Base-by-base conservation (phyloP, 768 basidiomycete genomes). In the Lactarius hatsudake region DNA sequence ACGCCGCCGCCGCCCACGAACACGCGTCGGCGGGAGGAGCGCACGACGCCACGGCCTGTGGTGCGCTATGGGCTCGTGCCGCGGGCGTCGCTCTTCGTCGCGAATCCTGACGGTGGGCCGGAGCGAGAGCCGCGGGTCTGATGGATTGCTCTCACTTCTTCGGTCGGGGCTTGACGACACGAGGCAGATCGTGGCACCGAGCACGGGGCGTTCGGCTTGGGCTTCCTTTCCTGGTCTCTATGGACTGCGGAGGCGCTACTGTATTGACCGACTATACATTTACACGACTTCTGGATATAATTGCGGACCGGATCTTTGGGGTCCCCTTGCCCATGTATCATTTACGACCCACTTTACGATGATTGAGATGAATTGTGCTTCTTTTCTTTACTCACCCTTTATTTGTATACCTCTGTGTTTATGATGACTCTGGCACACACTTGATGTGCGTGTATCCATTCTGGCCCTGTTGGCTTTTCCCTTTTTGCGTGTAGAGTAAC, bases 61-160 rank as follows among this genome's bases (percentile, higher is more conserved):
- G 79, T 86, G 43, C 80, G 83, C 32, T 93, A 92, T 74, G 90
- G 89, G 15, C 81, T 92, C 40, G 86, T 82, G 42, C 85, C 86
- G 28, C 82, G 83, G 67, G 77, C 84, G 23, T 84, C 85, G 68
- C 79, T 93, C 36, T 93, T 85, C 71, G 81, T 93, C 61, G 88
- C 89, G 28, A 93, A 93, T 76, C 90, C 91, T 20, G 87, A 89
- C 72, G 71, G 62, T 20, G 12, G 51, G 42, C 69, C 36, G 53
- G 36, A 53, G 67, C 28, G 62, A 65, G 38, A 60, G 38, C 30
- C 53, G 69, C 28, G 57, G 63, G 32, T 74, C 71, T n/a, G 71
- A 67, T 28, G 71, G 69, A n/a, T 72, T 10, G 4, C 51, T 53
- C n/a, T 53, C n/a, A 26, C 30, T 55, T 20, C 26, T 20, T 54